Percentiles rank a stretch among this genome's conserved stretches.
phyloP scores from a whole-genome alignment of 257 asterid species.

The Solanum sejunctum region DNA sequence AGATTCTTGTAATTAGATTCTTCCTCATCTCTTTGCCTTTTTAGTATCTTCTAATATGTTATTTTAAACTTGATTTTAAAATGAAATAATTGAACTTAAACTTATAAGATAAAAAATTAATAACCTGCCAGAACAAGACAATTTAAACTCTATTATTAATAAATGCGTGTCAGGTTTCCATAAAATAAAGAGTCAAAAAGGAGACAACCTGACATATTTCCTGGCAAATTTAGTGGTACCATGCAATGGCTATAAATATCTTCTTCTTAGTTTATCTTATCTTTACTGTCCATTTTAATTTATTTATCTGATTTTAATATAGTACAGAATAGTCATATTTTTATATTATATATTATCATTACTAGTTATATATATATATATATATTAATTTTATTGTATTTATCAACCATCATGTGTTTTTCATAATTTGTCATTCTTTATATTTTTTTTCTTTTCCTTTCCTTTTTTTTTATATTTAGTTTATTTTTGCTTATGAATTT shows the following conservation, averaged over 20 bases:
- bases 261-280: neutral
- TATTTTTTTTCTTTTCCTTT: too few species aligned
- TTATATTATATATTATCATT: too few species aligned
- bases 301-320: rapidly evolving
- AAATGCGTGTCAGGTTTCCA: neutral
- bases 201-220: neutral
- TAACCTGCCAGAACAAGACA: neutral
- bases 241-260: neutral
- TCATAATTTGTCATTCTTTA: too few species aligned
- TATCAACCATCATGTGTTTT: too few species aligned
- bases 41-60: neutral
- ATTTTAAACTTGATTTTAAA: neutral
- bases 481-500: too few species aligned
- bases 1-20: rapidly evolving
- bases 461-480: too few species aligned
- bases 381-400: too few species aligned
- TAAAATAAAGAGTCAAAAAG: neutral
- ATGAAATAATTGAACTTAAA: neutral
- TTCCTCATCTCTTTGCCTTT: too few species aligned
- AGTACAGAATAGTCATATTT: rapidly evolving
- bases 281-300: neutral
- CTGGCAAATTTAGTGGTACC: neutral
- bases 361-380: too few species aligned
- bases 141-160: neutral
- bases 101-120: neutral